Conservation (phyloP, 331 rosid genomes). For the Quercus tomentella region DNA sequence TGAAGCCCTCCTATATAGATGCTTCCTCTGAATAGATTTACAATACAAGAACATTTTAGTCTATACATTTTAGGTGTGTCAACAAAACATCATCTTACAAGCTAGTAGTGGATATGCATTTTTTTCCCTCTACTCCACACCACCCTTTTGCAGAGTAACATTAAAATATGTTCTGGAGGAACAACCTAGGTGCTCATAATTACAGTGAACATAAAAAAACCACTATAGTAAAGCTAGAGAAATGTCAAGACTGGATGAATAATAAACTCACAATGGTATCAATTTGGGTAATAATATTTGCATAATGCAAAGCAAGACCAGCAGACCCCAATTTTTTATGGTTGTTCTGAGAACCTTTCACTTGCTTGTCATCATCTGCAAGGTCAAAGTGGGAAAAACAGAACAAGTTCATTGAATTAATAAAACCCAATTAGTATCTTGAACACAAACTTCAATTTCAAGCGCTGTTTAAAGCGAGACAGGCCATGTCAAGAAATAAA, state of each 20-base stretch:
- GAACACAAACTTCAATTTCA: not conserved
- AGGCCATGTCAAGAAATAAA: not conserved
- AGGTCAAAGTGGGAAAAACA: constrained; percentile 17
- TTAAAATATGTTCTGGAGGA: not conserved
- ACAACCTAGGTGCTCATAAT: not conserved
- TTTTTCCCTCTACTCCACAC: not conserved
- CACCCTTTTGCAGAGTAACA: not conserved
- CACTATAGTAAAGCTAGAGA: constrained; percentile 3
- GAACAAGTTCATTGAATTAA: not conserved
- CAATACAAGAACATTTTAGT: not conserved
- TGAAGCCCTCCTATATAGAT: not conserved
- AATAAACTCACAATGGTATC: constrained; percentile 81
- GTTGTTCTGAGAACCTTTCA: constrained; percentile 48
- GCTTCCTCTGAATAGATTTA: not conserved
- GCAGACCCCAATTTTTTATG: constrained; percentile 79
- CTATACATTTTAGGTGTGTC: not conserved
- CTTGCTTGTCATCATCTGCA: constrained; percentile 61
- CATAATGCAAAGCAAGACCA: constrained; percentile 98
- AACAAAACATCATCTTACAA: not conserved
- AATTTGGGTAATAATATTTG: constrained; percentile 83
- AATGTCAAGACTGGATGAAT: constrained; percentile 4
- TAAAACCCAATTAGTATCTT: not conserved
- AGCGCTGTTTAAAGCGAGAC: not conserved
- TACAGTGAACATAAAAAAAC: not conserved
- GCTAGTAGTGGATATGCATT: not conserved